Evolutionary conservation across 1,284 basidiomycete genomes (phyloP).

Genomic region (Takashimella koratensis): DNA sequence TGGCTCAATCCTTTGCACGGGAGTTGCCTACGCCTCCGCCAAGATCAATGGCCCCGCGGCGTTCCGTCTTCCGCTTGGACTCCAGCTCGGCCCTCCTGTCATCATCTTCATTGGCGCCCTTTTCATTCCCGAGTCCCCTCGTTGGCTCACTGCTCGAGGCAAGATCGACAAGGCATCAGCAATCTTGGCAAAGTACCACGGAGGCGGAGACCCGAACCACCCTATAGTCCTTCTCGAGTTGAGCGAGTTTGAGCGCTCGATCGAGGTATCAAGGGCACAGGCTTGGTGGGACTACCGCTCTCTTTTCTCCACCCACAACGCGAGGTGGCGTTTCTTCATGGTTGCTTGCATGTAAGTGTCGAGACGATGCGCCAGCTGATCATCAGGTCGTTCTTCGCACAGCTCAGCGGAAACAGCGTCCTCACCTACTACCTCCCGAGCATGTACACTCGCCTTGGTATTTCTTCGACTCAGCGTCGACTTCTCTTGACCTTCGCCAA

Average conservation of each 20-base stretch:
- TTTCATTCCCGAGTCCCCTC: conserved; percentile 29
- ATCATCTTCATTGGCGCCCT: conserved; percentile 21
- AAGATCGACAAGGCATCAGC: conserved; percentile 14
- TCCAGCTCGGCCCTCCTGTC: conserved; percentile 39
- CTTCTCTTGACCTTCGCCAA: conserved; percentile 27
- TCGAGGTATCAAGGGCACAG: conserved; percentile 46
- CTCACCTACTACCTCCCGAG: conserved; percentile 24
- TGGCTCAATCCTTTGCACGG: conserved; percentile 21
- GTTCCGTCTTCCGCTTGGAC: conserved; percentile 31
- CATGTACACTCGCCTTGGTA: conserved; percentile 22
- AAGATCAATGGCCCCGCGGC: conserved; percentile 12
- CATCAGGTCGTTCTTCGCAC: conserved; percentile 21
- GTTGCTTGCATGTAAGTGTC: conserved; percentile 18
- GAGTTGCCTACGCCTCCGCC: conserved; percentile 24
- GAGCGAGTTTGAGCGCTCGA: conserved; percentile 21
- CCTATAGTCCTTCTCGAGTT: conserved; percentile 24
- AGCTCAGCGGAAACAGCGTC: conserved; percentile 23
- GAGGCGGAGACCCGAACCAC: conserved; percentile 20
- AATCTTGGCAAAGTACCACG: conserved; percentile 26
- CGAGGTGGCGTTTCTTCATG: conserved; percentile 24
- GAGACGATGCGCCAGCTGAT: neutral
- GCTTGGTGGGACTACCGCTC: conserved; percentile 52
- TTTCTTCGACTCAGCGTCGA: conserved; percentile 18
- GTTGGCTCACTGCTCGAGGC: conserved; percentile 24
- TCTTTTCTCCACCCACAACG: conserved; percentile 15